Evolutionary conservation across 164 flowering plant genomes (phyloP), one percentile per base, ranked within the genome.

Genomic region (Piper betle): DNA sequence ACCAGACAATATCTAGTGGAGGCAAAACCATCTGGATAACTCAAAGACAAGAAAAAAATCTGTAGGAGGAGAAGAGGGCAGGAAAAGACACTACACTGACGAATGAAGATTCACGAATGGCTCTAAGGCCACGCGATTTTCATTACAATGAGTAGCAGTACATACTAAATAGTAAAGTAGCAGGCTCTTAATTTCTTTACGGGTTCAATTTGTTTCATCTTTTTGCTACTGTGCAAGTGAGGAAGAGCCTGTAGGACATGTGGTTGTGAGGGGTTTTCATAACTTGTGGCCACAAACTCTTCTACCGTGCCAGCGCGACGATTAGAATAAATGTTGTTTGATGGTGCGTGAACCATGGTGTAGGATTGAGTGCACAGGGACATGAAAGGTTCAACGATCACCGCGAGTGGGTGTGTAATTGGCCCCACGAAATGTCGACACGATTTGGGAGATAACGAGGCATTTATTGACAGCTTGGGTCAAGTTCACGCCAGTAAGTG

Each of bases 261-360:
- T 25, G 58, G 58, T 39, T 55, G 58, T 55, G 39, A 55, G 15
- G 8, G 38, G 38, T 37, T 18, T 2, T 13, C 58, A 3, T 2
- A 55, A 55, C 58, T 55, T 55, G 58, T 55, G 58, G 58, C 12
- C 16, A 33, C 39, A 25, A 18, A n/a, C 38, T n/a, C 37, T 54
- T 18, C 12, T 33, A 18, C 57, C 37, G 52, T 7, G n/a, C n/a
- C n/a, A n/a, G n/a, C n/a, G n/a, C n/a, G n/a, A n/a, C n/a, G n/a
- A n/a, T n/a, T n/a, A n/a, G n/a, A n/a, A n/a, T n/a, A n/a, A n/a
- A n/a, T n/a, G n/a, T n/a, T n/a, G n/a, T n/a, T n/a, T n/a, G n/a
- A n/a, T n/a, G n/a, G n/a, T n/a, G n/a, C n/a, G n/a, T n/a, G n/a
- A n/a, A n/a, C n/a, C n/a, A n/a, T n/a, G n/a, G n/a, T n/a, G n/a